Evolutionary conservation across 768 basidiomycete species (phyloP).

Genomic region (Suillus subluteus): DNA sequence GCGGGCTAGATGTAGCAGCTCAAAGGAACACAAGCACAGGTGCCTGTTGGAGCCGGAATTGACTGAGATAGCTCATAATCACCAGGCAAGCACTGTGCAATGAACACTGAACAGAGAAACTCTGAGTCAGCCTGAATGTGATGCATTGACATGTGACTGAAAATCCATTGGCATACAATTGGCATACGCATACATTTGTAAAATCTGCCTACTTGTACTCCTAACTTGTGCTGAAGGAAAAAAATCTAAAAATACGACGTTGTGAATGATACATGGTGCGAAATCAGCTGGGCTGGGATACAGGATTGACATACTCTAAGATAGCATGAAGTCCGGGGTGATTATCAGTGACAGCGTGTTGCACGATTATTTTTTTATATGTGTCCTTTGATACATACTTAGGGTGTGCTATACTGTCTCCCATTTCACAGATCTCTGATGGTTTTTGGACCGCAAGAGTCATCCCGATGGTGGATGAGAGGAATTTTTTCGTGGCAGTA

Average conservation of each 20-base stretch:
- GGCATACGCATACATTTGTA: not conserved
- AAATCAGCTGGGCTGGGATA: not conserved
- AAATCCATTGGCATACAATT: slow-evolving; percentile 1
- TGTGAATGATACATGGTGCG: not conserved
- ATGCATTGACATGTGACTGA: not conserved
- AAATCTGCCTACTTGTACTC: not conserved
- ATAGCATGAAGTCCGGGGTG: not conserved
- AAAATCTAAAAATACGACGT: not conserved
- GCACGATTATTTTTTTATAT: not conserved
- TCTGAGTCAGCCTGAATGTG: not conserved
- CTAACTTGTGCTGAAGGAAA: not conserved
- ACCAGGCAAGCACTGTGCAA: not conserved
- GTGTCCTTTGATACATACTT: not conserved
- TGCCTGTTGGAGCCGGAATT: not conserved
- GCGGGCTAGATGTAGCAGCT: not conserved
- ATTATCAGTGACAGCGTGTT: not conserved
- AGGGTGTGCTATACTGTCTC: not conserved
- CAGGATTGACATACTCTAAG: not conserved
- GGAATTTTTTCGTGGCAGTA: not conserved
- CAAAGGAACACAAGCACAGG: not conserved
- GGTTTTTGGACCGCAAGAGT: not conserved
- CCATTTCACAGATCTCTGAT: not conserved
- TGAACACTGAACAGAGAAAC: not conserved
- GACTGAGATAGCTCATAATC: not conserved
- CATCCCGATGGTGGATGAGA: not conserved